These are phyloP conservation scores for Salix suchowensis DNA, from an alignment of 345 rosid species.

Conservation along the genomic window DNA sequence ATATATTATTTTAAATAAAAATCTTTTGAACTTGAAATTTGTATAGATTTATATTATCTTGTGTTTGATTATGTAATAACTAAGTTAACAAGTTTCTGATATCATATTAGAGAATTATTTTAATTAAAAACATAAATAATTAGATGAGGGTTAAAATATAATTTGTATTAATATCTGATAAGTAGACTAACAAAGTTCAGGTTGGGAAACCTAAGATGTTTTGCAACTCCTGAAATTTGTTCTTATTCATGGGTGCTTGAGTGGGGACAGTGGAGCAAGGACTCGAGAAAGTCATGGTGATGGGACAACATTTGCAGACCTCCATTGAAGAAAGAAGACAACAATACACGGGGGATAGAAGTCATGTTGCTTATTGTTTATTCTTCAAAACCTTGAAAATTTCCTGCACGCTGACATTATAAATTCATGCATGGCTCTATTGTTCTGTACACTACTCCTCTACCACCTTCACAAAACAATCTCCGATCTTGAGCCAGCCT, in stretches of 20 bases:
- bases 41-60: rapidly evolving
- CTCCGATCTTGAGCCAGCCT: not conserved
- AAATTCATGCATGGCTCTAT: not conserved
- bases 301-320: not conserved
- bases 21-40: rapidly evolving
- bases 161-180: too few relatives aligned
- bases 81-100: rapidly evolving
- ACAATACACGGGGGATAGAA: slow-evolving; percentile 14
- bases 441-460: not conserved
- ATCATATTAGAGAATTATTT: too few relatives aligned
- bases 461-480: not conserved
- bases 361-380: not conserved
- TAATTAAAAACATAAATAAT: too few relatives aligned
- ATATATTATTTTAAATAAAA: too few relatives aligned
- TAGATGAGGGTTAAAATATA: too few relatives aligned
- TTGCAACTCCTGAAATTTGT: not conserved
- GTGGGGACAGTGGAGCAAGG: not conserved
- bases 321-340: slow-evolving; percentile 5
- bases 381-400: slow-evolving; percentile 4
- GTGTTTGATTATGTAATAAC: too few relatives aligned
- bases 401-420: slow-evolving; percentile 11
- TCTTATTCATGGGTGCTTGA: not conserved
- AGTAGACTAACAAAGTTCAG: slow-evolving; percentile 12
- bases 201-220: not conserved
- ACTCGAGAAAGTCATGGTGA: slow-evolving; percentile 8